Conservation (phyloP, 2,329 filamentous ascomycete genomes). For the Byssoonygena ceratinophila region DNA sequence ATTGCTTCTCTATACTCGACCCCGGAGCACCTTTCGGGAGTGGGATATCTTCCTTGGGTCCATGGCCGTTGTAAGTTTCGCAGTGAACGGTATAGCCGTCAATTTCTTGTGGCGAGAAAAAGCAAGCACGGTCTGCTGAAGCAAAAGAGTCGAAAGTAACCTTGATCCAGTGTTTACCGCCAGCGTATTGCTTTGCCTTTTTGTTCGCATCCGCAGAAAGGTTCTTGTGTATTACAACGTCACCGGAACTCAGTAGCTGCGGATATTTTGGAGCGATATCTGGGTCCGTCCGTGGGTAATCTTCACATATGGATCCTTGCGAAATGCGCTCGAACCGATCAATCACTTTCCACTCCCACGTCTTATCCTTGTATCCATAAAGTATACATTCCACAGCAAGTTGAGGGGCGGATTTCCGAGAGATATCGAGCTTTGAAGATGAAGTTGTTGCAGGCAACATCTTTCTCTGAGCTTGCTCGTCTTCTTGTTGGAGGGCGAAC, state of each 20-base stretch:
- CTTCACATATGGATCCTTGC: conserved; percentile 71
- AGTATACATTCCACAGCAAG: conserved; percentile 70
- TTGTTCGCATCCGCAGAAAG: conserved; percentile 62
- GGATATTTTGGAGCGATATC: conserved; percentile 58
- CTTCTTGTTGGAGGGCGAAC: conserved; percentile 37
- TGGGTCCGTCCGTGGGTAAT: conserved; percentile 80
- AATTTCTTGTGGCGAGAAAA: conserved; percentile 60
- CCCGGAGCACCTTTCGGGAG: conserved; percentile 42
- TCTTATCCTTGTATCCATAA: conserved; percentile 65
- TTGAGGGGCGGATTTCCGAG: conserved; percentile 34
- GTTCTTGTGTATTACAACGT: conserved; percentile 56
- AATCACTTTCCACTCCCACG: conserved; percentile 68
- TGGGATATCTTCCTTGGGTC: conserved; percentile 54
- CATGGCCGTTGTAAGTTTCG: conserved; percentile 56
- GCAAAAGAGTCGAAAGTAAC: conserved; percentile 66
- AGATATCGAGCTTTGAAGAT: conserved; percentile 32
- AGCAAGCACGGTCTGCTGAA: conserved; percentile 59
- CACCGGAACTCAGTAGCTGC: conserved; percentile 61
- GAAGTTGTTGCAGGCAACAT: conserved; percentile 33
- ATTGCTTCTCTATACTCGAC: conserved; percentile 19
- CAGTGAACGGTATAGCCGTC: conserved; percentile 61
- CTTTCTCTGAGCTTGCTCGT: conserved; percentile 27
- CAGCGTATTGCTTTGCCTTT: conserved; percentile 70
- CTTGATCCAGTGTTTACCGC: conserved; percentile 87
- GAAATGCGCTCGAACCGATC: conserved; percentile 80